These are phyloP conservation scores for Wallacemonas collosoma DNA, from an alignment of 208 protist species.

Conservation along the genomic window DNA sequence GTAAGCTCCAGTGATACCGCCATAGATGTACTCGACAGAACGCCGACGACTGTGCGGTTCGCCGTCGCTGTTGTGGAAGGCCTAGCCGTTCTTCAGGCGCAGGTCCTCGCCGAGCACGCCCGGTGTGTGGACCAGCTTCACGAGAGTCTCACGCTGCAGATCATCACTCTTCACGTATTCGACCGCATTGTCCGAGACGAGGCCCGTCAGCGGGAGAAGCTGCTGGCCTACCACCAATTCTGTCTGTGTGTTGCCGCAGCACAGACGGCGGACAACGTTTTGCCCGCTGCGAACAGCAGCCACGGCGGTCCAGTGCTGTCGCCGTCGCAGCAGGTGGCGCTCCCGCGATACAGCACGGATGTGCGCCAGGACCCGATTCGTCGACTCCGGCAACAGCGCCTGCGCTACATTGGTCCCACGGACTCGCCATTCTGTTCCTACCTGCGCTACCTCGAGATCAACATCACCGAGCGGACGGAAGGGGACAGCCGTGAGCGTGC, in stretches of 20 bases:
- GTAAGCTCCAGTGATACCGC: too few relatives aligned
- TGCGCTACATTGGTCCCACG: constrained; percentile 25
- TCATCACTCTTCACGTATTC: constrained; percentile 32
- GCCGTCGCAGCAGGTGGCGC: neutral
- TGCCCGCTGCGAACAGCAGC: neutral
- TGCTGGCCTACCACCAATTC: constrained; percentile 52
- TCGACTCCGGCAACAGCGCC: constrained; percentile 15
- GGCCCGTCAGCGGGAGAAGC: constrained; percentile 30
- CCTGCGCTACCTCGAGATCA: constrained; percentile 37
- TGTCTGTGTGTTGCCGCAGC: constrained; percentile 29
- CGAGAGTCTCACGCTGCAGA: constrained; percentile 22
- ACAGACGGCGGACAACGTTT: neutral
- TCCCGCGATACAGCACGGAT: neutral
- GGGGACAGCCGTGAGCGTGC: constrained; percentile 22
- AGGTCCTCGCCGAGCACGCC: constrained; percentile 31
- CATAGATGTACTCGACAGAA: neutral
- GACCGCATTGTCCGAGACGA: constrained; percentile 44
- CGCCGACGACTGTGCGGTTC: neutral
- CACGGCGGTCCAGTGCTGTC: too few relatives aligned
- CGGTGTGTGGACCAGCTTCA: constrained; percentile 25
- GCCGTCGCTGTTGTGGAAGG: neutral
- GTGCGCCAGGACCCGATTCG: constrained; percentile 1
- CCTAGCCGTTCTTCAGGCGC: constrained; percentile 22
- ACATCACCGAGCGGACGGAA: constrained; percentile 25
- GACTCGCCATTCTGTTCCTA: constrained; percentile 60